phyloP scores from a whole-genome alignment of 2,329 filamentous ascomycete species.

The Aspergillus glaucus region DNA sequence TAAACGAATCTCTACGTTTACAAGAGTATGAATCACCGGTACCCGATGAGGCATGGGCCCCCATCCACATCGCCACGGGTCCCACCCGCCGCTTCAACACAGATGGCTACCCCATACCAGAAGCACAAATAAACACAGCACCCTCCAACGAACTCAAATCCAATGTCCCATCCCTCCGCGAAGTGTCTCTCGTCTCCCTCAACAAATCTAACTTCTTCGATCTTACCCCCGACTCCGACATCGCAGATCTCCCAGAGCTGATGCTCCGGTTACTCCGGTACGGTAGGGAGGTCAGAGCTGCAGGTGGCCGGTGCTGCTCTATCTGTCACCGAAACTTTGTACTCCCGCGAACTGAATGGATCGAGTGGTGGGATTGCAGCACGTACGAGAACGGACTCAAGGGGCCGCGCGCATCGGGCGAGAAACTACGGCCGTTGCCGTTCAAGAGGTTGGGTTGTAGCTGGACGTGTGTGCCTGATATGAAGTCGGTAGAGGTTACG shows the following conservation, averaged over 20 bases:
- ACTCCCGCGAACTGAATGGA: constrained; percentile 37
- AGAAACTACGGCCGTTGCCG: constrained; percentile 32
- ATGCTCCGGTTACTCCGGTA: constrained; percentile 30
- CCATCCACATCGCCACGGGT: constrained; percentile 33
- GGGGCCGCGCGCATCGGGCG: constrained; percentile 21
- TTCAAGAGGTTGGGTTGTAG: constrained; percentile 38
- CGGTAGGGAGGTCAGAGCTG: constrained; percentile 28
- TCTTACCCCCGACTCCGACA: constrained; percentile 30
- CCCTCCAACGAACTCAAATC: constrained; percentile 6
- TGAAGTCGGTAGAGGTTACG: background rate
- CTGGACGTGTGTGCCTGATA: constrained; percentile 29
- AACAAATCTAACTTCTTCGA: constrained; percentile 31
- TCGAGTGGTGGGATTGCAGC: constrained; percentile 41
- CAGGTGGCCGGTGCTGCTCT: constrained; percentile 35
- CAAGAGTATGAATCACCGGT: constrained; percentile 19
- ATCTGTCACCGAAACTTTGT: constrained; percentile 37
- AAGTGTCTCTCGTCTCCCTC: constrained; percentile 36
- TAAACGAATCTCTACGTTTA: constrained; percentile 9
- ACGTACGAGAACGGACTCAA: constrained; percentile 35
- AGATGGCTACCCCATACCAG: constrained; percentile 23
- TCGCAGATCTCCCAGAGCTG: constrained; percentile 26
- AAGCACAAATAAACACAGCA: constrained; percentile 2
- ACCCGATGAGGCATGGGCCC: constrained; percentile 27
- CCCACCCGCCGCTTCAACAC: constrained; percentile 26
- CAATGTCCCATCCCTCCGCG: constrained; percentile 36